Evolutionary conservation across 2,329 filamentous ascomycete genomes (phyloP), one percentile per base, ranked within the genome.

Genomic region (Fusarium camptoceras): DNA sequence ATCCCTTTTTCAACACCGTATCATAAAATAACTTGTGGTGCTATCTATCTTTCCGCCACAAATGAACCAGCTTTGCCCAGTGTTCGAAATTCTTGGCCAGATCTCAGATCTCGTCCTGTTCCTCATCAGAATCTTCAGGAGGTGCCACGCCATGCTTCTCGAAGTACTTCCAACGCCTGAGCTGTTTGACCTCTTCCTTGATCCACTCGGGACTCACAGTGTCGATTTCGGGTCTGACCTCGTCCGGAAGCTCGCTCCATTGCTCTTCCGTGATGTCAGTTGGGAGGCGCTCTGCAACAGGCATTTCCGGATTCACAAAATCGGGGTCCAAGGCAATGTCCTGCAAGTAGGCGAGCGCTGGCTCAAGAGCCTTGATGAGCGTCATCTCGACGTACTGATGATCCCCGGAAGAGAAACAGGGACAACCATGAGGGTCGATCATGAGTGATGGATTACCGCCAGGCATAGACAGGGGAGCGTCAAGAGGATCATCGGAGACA

Each of bases 341-440:
- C 50, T 88, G 80, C 37, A 94, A 82, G 85, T 90, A 94, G 41
- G 81, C 78, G 4, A 93, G 78, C 27, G 92, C 85, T 4, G 81
- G 77, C 15, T 76, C 72, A 67, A 88, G 85, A 1, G 87, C 85
- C 14, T 76, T 77, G 15, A 91, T 82, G 55, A 94, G 84, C 65
- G 93, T 85, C 39, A 83, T 82, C 77, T 97, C 92, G 10, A 81
- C 81, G 73, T 88, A 83, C 34, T 83, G 76, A 2, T 79, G 73
- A 66, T 92, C 88, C 6, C 91, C 91, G 3, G 90, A 87, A n/a
- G 91, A 90, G 78, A 91, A 91, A 66, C 89, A 86, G 7, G 91
- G 91, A 68, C 88, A 91, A 8, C 91, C 91, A 44, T 86, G 82
- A 14, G 78, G 70, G 0, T 82, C 82, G 74, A 84, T 81, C 39